These are phyloP conservation scores for Ophiocordyceps camponoti-rufipedis DNA, from an alignment of 2,329 filamentous ascomycete species.

Conservation along the genomic window DNA sequence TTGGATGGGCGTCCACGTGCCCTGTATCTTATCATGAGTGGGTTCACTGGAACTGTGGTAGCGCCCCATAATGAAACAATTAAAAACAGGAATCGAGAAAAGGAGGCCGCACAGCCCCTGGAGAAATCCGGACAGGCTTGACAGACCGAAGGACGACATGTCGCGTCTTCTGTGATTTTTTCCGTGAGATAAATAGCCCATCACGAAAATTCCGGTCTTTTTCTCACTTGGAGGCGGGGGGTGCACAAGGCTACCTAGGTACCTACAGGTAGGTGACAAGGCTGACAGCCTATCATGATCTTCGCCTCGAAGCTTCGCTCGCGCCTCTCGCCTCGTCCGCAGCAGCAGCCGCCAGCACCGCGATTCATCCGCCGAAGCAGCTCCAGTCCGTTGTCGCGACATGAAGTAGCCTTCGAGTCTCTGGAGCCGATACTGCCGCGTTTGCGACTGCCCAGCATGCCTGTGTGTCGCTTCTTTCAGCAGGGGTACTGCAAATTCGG, in stretches of 20 bases:
- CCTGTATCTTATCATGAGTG: background rate
- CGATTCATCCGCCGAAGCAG: background rate
- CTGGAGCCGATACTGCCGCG: background rate
- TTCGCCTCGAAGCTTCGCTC: constrained; percentile 3
- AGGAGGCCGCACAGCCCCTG: too few species aligned
- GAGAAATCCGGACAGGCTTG: too few species aligned
- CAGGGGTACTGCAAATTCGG: constrained; percentile 34
- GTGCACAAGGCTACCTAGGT: background rate
- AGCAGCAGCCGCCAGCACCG: constrained; percentile 1
- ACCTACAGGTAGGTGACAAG: background rate
- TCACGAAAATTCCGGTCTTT: too few species aligned
- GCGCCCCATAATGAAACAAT: too few species aligned
- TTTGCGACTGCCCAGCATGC: constrained; percentile 11
- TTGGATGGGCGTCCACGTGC: background rate
- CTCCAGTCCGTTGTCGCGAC: background rate
- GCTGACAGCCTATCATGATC: constrained; percentile 1
- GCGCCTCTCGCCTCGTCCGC: constrained; percentile 1
- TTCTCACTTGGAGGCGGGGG: too few species aligned
- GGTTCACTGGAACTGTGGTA: background rate
- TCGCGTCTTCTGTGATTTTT: too few species aligned
- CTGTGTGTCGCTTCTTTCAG: constrained; percentile 28
- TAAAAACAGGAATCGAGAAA: too few species aligned
- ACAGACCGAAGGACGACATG: too few species aligned
- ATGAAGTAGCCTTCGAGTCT: background rate
- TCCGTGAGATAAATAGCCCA: too few species aligned